Evolutionary conservation across 352 stramenopile species (phyloP).

Genomic region (Saprolegnia parasitica): DNA sequence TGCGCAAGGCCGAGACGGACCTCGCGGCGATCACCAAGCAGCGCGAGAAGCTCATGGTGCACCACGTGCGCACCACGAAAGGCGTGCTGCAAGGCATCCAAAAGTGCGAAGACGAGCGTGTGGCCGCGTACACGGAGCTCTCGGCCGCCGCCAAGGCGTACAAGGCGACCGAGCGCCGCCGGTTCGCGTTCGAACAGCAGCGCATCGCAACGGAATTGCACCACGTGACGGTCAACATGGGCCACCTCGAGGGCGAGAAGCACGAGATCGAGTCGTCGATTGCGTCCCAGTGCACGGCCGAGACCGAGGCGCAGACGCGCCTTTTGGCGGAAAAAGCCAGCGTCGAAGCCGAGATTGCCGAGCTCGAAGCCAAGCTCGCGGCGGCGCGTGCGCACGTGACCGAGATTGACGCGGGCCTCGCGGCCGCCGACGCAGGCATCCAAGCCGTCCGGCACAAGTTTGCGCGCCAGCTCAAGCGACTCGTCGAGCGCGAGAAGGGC

Average conservation of each 20-base stretch:
- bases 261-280: conserved; percentile 73
- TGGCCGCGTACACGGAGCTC: conserved; percentile 42
- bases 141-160: conserved; percentile 61
- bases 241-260: conserved; percentile 65
- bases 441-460: conserved; percentile 66
- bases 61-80: conserved; percentile 68
- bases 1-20: conserved; percentile 73
- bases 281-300: conserved; percentile 63
- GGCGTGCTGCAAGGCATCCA: conserved; percentile 65
- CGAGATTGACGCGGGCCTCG: conserved; percentile 59
- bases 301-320: conserved; percentile 47
- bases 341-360: conserved; percentile 67
- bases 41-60: conserved; percentile 73
- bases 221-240: conserved; percentile 66
- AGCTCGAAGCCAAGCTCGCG: conserved; percentile 63
- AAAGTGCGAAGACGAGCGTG: conserved; percentile 72
- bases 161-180: conserved; percentile 64
- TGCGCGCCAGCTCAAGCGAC: conserved; percentile 72
- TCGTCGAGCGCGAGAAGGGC: conserved; percentile 64
- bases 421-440: conserved; percentile 71
- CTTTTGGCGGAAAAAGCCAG: conserved; percentile 52
- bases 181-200: conserved; percentile 66
- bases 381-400: conserved; percentile 51
- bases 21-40: conserved; percentile 60
- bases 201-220: conserved; percentile 45